Evolutionary conservation across 768 basidiomycete genomes (phyloP), one percentile per base, ranked within the genome.

Genomic region (Macrocybe gigantea): DNA sequence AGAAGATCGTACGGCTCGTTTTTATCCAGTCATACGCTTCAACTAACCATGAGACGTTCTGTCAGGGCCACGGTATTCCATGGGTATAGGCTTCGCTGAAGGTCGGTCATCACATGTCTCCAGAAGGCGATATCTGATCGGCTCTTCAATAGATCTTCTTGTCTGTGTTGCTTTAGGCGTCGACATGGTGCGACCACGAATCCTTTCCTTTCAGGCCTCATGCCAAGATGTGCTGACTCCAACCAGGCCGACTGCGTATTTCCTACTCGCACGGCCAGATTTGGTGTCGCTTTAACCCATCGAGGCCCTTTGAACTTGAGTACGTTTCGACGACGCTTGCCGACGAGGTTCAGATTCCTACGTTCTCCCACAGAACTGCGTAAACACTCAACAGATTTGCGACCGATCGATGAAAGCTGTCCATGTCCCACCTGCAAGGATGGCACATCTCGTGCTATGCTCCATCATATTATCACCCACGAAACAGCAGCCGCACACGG

Each of bases 11-110:
- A 57, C 56, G 86, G 69, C 7, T 35, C 12, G 6, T 33, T 6
- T 7, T 36, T 10, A 29, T 33, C 35, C 38, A 41, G 41, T 45
- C 49, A 45, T 22, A 32, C 40, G 46, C 32, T 10, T 31, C 13
- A 34, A 29, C 34, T 33, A 41, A 36, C 41, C 45, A 22, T 4
- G 22, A 61, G 41, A 64, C 49, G 31, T 30, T 33, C 43, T 42
- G 9, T 37, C 50, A 91, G 89, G 88, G 39, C 91, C 92, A 7
- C 77, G 91, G 54, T 95, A 94, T 67, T 83, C 85, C 4, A 95
- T 95, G 92, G 93, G 91, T 1, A 78, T 94, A 38, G 91, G 92
- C 7, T 93, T 91, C 63, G 90, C 91, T 30, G 92, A 94, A 79
- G 89, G 88, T 88, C 34, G 52, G 41, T 41, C 30, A 33, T 7